Conservation (phyloP, 169 alveolate genomes). For the Pseudocohnilembus persalinus region DNA sequence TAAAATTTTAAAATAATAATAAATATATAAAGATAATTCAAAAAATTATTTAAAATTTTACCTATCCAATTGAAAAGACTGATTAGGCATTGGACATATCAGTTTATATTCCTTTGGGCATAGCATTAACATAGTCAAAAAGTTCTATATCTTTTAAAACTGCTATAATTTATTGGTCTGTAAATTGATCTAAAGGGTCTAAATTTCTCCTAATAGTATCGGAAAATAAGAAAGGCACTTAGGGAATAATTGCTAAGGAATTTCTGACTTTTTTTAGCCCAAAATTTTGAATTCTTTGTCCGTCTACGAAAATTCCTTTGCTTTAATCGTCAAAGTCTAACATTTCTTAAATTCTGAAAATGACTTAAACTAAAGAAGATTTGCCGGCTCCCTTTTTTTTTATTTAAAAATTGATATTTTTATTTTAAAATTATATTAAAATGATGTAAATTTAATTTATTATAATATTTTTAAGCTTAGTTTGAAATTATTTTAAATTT, state of each 20-base stretch:
- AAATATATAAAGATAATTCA: background rate
- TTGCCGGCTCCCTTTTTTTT: slow-evolving; percentile 38
- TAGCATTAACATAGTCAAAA: slow-evolving; percentile 5
- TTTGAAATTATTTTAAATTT: too few species aligned
- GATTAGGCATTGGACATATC: slow-evolving; percentile 53
- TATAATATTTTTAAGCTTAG: too few species aligned
- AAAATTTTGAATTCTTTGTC: slow-evolving; percentile 31
- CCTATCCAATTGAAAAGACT: background rate
- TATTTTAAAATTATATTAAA: too few species aligned
- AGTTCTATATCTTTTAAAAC: slow-evolving; percentile 31
- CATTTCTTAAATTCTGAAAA: slow-evolving; percentile 47
- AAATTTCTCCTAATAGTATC: slow-evolving; percentile 52
- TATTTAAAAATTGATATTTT: background rate
- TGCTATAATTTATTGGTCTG: slow-evolving; percentile 38
- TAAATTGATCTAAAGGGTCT: slow-evolving; percentile 42
- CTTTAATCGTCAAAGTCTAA: background rate
- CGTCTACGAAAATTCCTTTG: slow-evolving; percentile 28
- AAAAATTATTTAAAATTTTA: background rate
- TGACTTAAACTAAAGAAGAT: slow-evolving; percentile 31
- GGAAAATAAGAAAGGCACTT: slow-evolving; percentile 49
- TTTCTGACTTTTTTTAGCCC: slow-evolving; percentile 50
- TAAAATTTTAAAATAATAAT: slow-evolving; percentile 49
- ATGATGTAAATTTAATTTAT: background rate
- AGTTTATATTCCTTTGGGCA: slow-evolving; percentile 44
- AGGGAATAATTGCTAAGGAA: slow-evolving; percentile 49